Percentiles rank a stretch among this genome's conserved stretches.
phyloP scores from a whole-genome alignment of 1,139 yeast genomes.

The Protomyces pachydermus region DNA sequence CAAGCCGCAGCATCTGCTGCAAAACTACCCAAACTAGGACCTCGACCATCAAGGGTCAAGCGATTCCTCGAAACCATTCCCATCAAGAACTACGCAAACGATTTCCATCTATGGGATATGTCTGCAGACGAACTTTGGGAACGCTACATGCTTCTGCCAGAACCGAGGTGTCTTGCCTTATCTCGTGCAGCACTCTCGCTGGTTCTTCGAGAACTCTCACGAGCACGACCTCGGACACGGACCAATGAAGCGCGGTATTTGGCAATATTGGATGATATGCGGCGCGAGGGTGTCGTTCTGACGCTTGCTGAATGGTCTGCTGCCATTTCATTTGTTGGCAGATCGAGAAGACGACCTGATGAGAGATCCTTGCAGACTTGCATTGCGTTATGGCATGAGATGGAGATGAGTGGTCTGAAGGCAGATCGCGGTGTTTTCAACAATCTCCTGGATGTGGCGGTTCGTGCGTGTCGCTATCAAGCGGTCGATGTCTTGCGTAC shows the following conservation, averaged over 20 bases:
- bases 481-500: constrained; percentile 4
- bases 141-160: constrained; percentile 2
- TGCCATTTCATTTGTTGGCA: constrained; percentile 8
- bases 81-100: constrained; percentile 11
- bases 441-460: constrained; percentile 15
- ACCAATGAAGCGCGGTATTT: constrained; percentile 1
- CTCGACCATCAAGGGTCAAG: constrained; percentile 6
- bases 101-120: constrained; percentile 20
- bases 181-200: constrained; percentile 6
- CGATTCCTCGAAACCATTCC: constrained; percentile 14
- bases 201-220: constrained; percentile 6
- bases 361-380: not conserved
- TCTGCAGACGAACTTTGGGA: constrained; percentile 12
- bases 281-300: not conserved
- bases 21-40: not conserved
- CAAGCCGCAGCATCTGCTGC: not conserved
- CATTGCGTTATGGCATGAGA: constrained; percentile 19
- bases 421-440: constrained; percentile 24
- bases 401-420: constrained; percentile 7
- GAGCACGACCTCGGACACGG: constrained; percentile 9
- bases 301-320: constrained; percentile 11
- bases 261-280: constrained; percentile 13
- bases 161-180: constrained; percentile 8
- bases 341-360: not conserved
- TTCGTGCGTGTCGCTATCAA: constrained; percentile 15